phyloP scores from a whole-genome alignment of 176 grass and related monocot species.

The Hordeum vulgare region MorexV3_pseudomolecules_assembly NC_058520.1:250770374-250770873 shows the following conservation, averaged over 20 bases:
- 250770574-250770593: background rate
- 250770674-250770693: background rate
- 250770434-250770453: slow-evolving; percentile 88
- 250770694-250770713: slow-evolving; percentile 28
- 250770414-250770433: slow-evolving; percentile 74
- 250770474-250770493: slow-evolving; percentile 87
- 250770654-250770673: background rate
- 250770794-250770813: too few species aligned
- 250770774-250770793: too few species aligned
- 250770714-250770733: slow-evolving; percentile 1
- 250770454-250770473: slow-evolving; percentile 87
- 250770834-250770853: too few species aligned
- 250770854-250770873: too few species aligned
- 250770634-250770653: background rate
- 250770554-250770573: slow-evolving; percentile 19
- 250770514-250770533: slow-evolving; percentile 96
- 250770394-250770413: slow-evolving; percentile 61
- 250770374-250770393: slow-evolving; percentile 73
- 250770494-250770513: slow-evolving; percentile 93
- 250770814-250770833: too few species aligned
- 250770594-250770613: background rate
- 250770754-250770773: too few species aligned
- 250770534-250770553: slow-evolving; percentile 71
- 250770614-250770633: background rate
- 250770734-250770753: background rate